Base-by-base conservation (phyloP, 495 filamentous ascomycete species). In the Xylaria bambusicola region DNA sequence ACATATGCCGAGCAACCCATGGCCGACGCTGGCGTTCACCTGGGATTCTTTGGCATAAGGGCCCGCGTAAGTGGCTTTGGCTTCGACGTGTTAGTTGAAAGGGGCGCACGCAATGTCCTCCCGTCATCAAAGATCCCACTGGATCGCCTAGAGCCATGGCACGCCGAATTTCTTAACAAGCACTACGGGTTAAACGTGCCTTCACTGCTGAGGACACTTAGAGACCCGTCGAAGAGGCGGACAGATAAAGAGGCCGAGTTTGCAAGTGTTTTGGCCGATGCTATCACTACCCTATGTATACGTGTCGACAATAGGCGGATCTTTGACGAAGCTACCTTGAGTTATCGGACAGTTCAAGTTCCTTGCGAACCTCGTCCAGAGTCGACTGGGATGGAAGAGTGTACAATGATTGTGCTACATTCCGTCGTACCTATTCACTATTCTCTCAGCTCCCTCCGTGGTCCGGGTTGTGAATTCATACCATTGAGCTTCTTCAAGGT, bases 1-100 rank as follows among this genome's bases (percentile, higher is more conserved):
- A 73, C 77, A 7, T 88, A 86, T 64, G 80, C 80, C 4, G 71
- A 75, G 2, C 71, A 79, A 27, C 72, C 73, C 13, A 77, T 82
- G 48, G 76, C 87, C 27, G 76, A 82, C 3, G 75, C 88, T 21
- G 90, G 89, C 1, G 88, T 92, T 13, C 88, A 93, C 64, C 64
- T 97, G 0, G 86, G 86, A 40, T 82, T 88, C 41, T 97, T 93
- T 61, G 84, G 87, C 6, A 77, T 93, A 56, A 84, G 88, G 23
- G 84, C 90, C 2, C 80, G 84, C 6, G 72, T 88, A 5, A 81
- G 82, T 42, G 75, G 72, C 17, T 80, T 82, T 60, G 86, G 85
- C 20, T 92, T 91, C 62, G 89, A 95, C 60, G 75, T 97, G 42
- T 76, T 94, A 33, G 88, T 90, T 24, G 81, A 83, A 18, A 84